phyloP scores from a whole-genome alignment of 208 protist genomes.

The Wallacemonas rigidus region DNA sequence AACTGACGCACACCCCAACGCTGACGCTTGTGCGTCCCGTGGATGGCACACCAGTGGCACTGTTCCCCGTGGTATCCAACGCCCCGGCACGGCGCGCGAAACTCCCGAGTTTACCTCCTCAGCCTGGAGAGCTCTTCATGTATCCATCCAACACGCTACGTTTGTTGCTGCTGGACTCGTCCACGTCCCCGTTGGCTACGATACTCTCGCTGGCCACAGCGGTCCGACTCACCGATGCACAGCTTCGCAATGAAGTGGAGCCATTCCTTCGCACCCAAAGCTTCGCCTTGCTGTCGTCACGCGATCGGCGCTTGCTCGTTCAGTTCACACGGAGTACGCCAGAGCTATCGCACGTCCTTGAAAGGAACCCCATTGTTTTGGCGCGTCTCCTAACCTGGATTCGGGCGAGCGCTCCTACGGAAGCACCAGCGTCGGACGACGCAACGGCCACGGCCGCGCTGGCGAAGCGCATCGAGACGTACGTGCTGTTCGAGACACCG shows the following conservation, averaged over 20 bases:
- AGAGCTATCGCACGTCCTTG: conserved; percentile 27
- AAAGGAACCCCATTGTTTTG: conserved; percentile 47
- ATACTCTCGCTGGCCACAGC: conserved; percentile 27
- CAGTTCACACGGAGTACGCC: conserved; percentile 7
- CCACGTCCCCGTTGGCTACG: conserved; percentile 33
- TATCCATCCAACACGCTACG: not conserved
- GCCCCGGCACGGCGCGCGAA: not conserved
- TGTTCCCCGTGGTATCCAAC: not conserved
- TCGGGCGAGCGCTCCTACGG: not conserved
- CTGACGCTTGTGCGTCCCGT: conserved; percentile 3
- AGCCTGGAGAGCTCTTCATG: conserved; percentile 49
- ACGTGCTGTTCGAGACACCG: conserved; percentile 32
- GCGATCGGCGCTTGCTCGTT: conserved; percentile 20
- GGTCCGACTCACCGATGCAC: conserved; percentile 26
- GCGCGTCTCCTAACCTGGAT: conserved; percentile 47
- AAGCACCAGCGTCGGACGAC: no score
- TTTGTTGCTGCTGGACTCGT: conserved; percentile 36
- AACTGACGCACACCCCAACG: conserved; percentile 6
- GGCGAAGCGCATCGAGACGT: conserved; percentile 29
- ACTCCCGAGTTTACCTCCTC: conserved; percentile 49
- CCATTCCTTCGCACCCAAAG: conserved; percentile 6
- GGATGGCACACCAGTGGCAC: not conserved
- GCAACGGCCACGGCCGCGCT: not conserved
- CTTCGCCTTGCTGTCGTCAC: not conserved
- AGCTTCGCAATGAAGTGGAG: conserved; percentile 28